These are phyloP conservation scores for Begonia masoniana DNA, from an alignment of 306 rosid genomes.

Conservation along the genomic window DNA sequence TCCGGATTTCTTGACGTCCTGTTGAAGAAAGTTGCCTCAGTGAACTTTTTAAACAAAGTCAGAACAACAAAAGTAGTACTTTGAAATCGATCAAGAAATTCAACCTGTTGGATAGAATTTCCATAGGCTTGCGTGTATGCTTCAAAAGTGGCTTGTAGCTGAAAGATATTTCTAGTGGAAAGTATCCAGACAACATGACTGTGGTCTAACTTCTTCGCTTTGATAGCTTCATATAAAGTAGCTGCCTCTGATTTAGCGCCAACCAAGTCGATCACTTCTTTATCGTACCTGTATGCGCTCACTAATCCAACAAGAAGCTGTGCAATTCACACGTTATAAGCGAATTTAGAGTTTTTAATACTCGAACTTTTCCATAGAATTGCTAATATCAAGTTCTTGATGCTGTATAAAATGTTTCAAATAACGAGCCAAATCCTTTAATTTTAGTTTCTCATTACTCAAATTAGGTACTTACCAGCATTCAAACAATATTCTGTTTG, in stretches of 20 bases:
- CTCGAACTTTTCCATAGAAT: too few relatives aligned
- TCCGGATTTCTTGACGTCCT: conserved; percentile 53
- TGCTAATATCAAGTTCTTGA: too few relatives aligned
- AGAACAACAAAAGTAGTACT: neutral
- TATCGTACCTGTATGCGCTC: conserved; percentile 72
- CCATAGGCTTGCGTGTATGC: conserved; percentile 49
- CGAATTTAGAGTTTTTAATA: conserved; percentile 1
- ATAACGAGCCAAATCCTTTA: too few relatives aligned
- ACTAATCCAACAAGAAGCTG: conserved; percentile 72
- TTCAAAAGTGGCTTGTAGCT: conserved; percentile 67
- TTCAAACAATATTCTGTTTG: too few relatives aligned
- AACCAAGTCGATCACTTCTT: conserved; percentile 36
- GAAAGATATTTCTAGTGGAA: conserved; percentile 72
- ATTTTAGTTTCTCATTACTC: too few relatives aligned
- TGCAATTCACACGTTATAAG: conserved; percentile 10
- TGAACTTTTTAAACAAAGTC: neutral
- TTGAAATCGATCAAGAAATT: conserved; percentile 2
- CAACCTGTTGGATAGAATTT: conserved; percentile 52
- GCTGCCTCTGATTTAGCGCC: conserved; percentile 50
- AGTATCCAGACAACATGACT: conserved; percentile 54
- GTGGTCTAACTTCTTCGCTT: conserved; percentile 40
- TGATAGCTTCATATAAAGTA: conserved; percentile 51
- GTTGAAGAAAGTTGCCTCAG: conserved; percentile 13
- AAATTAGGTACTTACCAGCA: too few relatives aligned
- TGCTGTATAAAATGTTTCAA: too few relatives aligned